phyloP scores from a whole-genome alignment of 2,329 filamentous ascomycete genomes.

The Ciborinia camelliae region DNA sequence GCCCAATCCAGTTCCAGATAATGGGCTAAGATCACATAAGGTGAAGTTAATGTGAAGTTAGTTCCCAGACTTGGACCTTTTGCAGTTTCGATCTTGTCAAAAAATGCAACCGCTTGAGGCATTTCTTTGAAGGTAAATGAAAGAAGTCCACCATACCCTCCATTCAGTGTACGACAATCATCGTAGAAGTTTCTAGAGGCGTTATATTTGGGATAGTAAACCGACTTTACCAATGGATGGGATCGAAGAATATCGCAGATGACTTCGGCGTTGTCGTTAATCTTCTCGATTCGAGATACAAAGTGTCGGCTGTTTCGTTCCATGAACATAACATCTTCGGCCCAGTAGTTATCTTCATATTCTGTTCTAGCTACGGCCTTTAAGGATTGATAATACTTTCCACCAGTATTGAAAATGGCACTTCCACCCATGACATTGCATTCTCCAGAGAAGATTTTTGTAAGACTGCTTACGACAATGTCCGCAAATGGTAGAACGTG shows the following conservation, averaged over 20 bases:
- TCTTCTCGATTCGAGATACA: conserved; percentile 72
- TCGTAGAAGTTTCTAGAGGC: conserved; percentile 73
- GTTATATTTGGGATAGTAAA: conserved; percentile 85
- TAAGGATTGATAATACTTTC: conserved; percentile 67
- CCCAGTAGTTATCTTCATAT: conserved; percentile 90
- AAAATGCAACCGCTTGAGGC: conserved; percentile 74
- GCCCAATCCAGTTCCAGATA: conserved; percentile 93
- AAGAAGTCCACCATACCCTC: conserved; percentile 86
- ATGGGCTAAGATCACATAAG: conserved; percentile 89
- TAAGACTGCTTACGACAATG: conserved; percentile 89
- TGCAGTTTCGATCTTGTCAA: conserved; percentile 78
- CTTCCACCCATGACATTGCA: conserved; percentile 98
- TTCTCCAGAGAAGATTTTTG: conserved; percentile 96
- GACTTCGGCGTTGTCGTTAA: conserved; percentile 81
- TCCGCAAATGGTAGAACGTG: conserved; percentile 88
- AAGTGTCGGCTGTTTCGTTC: conserved; percentile 97
- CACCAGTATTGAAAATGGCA: conserved; percentile 59
- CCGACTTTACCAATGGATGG: conserved; percentile 63
- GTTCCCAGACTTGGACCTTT: conserved; percentile 95
- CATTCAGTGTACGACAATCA: conserved; percentile 64
- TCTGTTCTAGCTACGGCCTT: conserved; percentile 61
- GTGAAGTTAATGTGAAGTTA: conserved; percentile 90
- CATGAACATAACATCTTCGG: conserved; percentile 90
- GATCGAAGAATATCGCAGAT: conserved; percentile 69
- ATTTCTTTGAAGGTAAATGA: conserved; percentile 75